Evolutionary conservation across 352 stramenopile genomes (phyloP), one percentile per base, ranked within the genome.

Genomic region (Pythium rhizo-oryzae): DNA sequence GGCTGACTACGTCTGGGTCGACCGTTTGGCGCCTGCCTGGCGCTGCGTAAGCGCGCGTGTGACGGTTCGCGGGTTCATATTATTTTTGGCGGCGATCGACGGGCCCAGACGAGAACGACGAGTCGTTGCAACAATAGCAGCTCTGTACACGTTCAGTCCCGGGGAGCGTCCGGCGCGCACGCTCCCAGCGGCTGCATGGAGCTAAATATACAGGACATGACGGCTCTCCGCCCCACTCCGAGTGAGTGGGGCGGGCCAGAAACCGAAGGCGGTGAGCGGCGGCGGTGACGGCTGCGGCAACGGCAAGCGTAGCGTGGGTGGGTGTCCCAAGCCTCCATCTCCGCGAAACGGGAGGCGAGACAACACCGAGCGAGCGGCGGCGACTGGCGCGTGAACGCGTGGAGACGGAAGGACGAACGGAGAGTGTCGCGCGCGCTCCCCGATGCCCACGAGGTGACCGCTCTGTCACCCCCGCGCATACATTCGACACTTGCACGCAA

Each of bases 191-290:
- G 6, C 28, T 33, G 28, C 28, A 33, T 33, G 28, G 28, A 33
- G 28, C 28, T 33, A 33, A 33, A 33, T 33, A 33, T 33, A 33
- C 28, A 6, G 44, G 2, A n/a, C n/a, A n/a, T n/a, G 28, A 6
- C 28, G 28, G 28, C 28, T 33, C 28, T 33, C 28, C 44, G 4
- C 12, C 39, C 39, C 39, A 5, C n/a, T 35, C 5, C 28, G 28
- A 6, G 28, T 33, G 28, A 33, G 6, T 6, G 28, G 6, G 28
- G 28, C 61, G 6, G 28, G 28, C 61, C 61, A 70, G 68, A 74
- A 74, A 74, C 68, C 68, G 68, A 70, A 63, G 68, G 37, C 37
- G 18, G 15, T 2, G 41, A 16, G 12, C 41, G 15, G 41, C 41
- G 9, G 15, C 8, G 11, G 11, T 43, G 37, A 1, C 43, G 44